phyloP scores from a whole-genome alignment of 345 rosid species.

The Acer saccharum region DNA sequence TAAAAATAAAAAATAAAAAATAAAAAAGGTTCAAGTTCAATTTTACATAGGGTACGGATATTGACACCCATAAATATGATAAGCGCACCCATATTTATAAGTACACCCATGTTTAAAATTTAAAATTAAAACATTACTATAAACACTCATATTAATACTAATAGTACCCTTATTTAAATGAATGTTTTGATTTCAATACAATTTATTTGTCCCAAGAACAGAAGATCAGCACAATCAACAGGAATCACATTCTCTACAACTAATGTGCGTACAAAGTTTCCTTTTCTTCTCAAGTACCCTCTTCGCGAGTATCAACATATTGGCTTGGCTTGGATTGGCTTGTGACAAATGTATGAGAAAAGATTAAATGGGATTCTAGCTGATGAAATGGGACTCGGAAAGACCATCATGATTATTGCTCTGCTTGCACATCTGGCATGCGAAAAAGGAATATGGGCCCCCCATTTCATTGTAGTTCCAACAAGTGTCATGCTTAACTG shows the following conservation, averaged over 20 bases:
- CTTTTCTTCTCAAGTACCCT: slow-evolving; percentile 95
- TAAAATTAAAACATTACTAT: no score
- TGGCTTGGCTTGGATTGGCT: slow-evolving; percentile 99
- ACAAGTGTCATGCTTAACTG: slow-evolving; percentile 99
- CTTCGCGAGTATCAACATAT: slow-evolving; percentile 99
- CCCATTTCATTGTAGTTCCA: slow-evolving; percentile 99
- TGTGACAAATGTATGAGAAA: slow-evolving; percentile 98
- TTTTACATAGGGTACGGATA: no score
- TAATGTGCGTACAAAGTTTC: slow-evolving; percentile 92
- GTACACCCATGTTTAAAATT: no score
- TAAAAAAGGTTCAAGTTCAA: no score
- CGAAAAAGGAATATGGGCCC: slow-evolving; percentile 99
- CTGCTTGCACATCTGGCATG: slow-evolving; percentile 98
- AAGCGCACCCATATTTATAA: no score
- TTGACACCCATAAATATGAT: no score
- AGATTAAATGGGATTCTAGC: slow-evolving; percentile 96
- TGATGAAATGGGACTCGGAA: slow-evolving; percentile 99
- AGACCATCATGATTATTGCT: slow-evolving; percentile 99
- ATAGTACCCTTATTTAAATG: no score
- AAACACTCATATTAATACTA: no score
- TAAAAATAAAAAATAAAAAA: no score
- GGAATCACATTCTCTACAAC: slow-evolving; percentile 97
- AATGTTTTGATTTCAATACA: no score
- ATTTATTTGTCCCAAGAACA: no score
- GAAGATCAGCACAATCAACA: slow-evolving; percentile 98